Conservation (phyloP, 108 stramenopile species). For the Fistulifera solaris region DNA sequence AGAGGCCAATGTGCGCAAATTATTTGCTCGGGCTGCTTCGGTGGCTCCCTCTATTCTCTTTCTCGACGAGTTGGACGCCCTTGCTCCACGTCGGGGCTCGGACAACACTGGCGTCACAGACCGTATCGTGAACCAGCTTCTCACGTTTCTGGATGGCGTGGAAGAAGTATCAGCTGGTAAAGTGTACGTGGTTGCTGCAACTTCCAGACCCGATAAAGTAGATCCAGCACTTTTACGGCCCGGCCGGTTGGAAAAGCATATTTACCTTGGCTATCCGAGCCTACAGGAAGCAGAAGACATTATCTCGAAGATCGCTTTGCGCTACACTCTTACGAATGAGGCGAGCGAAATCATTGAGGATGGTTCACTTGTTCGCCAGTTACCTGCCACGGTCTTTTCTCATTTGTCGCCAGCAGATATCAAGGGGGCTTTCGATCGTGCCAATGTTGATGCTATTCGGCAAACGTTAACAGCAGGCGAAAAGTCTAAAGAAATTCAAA, state of each 20-base stretch:
- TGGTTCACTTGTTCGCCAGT: slow-evolving; percentile 20
- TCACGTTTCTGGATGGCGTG: slow-evolving; percentile 95
- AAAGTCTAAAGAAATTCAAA: neutral
- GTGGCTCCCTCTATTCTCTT: slow-evolving; percentile 90
- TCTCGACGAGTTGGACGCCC: slow-evolving; percentile 92
- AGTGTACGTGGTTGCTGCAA: slow-evolving; percentile 89
- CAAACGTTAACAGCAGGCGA: slow-evolving; percentile 2
- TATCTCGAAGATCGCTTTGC: slow-evolving; percentile 30
- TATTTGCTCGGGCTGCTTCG: slow-evolving; percentile 82
- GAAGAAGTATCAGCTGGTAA: slow-evolving; percentile 42
- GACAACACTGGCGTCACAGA: slow-evolving; percentile 97
- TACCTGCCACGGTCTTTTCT: neutral
- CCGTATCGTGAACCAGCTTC: slow-evolving; percentile 95
- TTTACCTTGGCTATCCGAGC: slow-evolving; percentile 68
- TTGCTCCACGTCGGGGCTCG: slow-evolving; percentile 90
- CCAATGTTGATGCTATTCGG: slow-evolving; percentile 67
- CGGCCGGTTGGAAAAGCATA: slow-evolving; percentile 89
- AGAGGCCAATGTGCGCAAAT: slow-evolving; percentile 89
- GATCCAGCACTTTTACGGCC: slow-evolving; percentile 91
- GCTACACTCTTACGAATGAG: slow-evolving; percentile 39
- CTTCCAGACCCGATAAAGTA: slow-evolving; percentile 90
- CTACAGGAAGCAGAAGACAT: slow-evolving; percentile 60
- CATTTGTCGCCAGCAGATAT: slow-evolving; percentile 67
- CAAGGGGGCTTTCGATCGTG: slow-evolving; percentile 66
- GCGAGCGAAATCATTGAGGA: slow-evolving; percentile 11